Evolutionary conservation across 202 grass and related monocot genomes (phyloP).

Genomic region (Hordeum pubiflorum): DNA sequence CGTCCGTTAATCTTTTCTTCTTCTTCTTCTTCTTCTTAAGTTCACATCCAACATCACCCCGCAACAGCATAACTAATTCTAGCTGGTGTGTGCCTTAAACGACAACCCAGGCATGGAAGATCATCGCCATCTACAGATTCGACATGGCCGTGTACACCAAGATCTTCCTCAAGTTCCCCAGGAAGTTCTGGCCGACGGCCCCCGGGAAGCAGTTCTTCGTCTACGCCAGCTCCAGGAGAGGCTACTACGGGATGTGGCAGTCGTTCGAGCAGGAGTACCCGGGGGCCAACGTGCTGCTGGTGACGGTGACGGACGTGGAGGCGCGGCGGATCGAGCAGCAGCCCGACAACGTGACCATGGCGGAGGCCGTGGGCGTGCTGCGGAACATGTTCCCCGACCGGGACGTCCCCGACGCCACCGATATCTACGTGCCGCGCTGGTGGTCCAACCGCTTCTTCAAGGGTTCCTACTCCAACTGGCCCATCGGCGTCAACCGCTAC

Average conservation of each 20-base stretch:
- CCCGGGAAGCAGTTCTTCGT: background rate
- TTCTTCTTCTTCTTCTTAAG: no score
- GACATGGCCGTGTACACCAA: constrained; percentile 10
- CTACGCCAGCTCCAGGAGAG: background rate
- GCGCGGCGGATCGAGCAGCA: constrained; percentile 3
- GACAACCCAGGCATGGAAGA: background rate
- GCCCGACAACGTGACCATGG: background rate
- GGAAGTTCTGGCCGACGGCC: background rate
- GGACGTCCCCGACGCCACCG: background rate
- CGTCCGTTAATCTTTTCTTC: background rate
- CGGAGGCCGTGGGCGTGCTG: constrained; percentile 3
- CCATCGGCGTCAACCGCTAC: constrained; percentile 11
- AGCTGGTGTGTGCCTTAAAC: background rate
- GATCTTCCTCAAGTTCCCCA: background rate
- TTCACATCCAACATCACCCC: background rate
- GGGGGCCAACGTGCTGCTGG: background rate
- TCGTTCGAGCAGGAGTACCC: constrained; percentile 6
- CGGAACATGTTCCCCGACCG: background rate
- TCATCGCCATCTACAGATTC: background rate
- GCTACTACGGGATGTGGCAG: constrained; percentile 12
- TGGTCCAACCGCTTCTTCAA: background rate
- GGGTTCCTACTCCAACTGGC: constrained; percentile 15
- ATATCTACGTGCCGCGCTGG: constrained; percentile 4
- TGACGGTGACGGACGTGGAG: background rate
- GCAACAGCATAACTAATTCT: no score